Conservation (phyloP, 129 eudicot species). For the Centella asiatica region DNA sequence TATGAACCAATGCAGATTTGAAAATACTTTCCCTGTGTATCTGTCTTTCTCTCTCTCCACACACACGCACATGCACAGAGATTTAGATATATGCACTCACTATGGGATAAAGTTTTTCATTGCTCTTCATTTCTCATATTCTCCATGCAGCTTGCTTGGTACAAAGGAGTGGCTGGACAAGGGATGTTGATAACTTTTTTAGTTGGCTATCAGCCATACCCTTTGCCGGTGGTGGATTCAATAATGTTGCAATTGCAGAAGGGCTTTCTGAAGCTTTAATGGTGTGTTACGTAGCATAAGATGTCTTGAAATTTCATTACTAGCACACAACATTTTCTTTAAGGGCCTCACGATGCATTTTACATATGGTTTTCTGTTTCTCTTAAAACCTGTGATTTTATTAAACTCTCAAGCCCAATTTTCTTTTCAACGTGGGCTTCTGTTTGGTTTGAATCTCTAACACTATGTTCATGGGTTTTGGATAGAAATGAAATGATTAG, state of each 20-base stretch:
- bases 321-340: no score
- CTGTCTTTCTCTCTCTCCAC: not conserved
- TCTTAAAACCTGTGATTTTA: no score
- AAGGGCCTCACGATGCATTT: no score
- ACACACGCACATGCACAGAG: not conserved
- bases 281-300: conserved; percentile 32
- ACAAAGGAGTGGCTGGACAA: conserved; percentile 88
- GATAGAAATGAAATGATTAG: no score
- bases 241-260: conserved; percentile 93
- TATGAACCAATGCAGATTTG: not conserved
- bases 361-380: no score
- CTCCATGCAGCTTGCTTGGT: conserved; percentile 58
- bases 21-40: not conserved
- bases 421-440: no score
- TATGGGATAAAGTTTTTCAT: not conserved
- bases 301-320: not conserved
- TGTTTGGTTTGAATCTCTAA: no score
- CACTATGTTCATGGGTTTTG: no score
- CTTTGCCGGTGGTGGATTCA: conserved; percentile 82
- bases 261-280: conserved; percentile 87
- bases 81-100: not conserved
- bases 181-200: conserved; percentile 57
- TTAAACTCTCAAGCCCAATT: no score
- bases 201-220: conserved; percentile 70
- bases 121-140: not conserved